Evolutionary conservation across 163 green algal species (phyloP).

Genomic region (Coccomyxa subellipsoidea): DNA sequence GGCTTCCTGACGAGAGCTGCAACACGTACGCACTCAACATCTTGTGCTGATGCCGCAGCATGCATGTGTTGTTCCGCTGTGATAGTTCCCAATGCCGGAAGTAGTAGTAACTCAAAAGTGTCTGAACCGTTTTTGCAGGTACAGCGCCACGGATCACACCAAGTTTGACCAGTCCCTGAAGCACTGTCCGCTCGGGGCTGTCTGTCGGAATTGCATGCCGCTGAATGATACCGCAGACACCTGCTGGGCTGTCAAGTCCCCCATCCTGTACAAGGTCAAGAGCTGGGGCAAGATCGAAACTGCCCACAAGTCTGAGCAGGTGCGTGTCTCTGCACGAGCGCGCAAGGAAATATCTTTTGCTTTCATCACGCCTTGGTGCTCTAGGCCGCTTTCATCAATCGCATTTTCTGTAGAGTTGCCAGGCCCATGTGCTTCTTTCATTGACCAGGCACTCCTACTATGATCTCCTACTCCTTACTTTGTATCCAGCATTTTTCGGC

Average conservation of each 20-base stretch:
- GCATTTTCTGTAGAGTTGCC: too few relatives aligned
- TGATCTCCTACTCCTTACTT: too few relatives aligned
- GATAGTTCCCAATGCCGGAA: too few relatives aligned
- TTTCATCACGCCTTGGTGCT: too few relatives aligned
- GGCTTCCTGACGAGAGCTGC: slow-evolving; percentile 81
- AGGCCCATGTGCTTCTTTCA: background rate
- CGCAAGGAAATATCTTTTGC: too few relatives aligned
- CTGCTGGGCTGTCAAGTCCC: slow-evolving; percentile 71
- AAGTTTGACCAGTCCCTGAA: slow-evolving; percentile 38
- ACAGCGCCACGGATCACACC: slow-evolving; percentile 58
- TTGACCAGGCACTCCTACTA: too few relatives aligned
- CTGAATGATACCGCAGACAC: slow-evolving; percentile 36
- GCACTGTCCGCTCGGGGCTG: slow-evolving; percentile 50
- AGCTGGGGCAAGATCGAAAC: slow-evolving; percentile 54
- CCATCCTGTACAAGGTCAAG: slow-evolving; percentile 66
- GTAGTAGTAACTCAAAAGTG: too few relatives aligned
- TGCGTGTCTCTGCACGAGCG: background rate
- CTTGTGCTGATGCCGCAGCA: slow-evolving; percentile 34
- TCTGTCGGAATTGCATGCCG: slow-evolving; percentile 82
- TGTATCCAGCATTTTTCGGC: too few relatives aligned
- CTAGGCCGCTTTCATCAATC: too few relatives aligned
- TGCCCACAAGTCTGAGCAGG: background rate
- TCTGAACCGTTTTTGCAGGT: too few relatives aligned
- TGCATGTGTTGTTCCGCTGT: too few relatives aligned
- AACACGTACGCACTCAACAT: slow-evolving; percentile 30